phyloP scores from a whole-genome alignment of 208 protist species.

The Naegleria gruberi region DNA sequence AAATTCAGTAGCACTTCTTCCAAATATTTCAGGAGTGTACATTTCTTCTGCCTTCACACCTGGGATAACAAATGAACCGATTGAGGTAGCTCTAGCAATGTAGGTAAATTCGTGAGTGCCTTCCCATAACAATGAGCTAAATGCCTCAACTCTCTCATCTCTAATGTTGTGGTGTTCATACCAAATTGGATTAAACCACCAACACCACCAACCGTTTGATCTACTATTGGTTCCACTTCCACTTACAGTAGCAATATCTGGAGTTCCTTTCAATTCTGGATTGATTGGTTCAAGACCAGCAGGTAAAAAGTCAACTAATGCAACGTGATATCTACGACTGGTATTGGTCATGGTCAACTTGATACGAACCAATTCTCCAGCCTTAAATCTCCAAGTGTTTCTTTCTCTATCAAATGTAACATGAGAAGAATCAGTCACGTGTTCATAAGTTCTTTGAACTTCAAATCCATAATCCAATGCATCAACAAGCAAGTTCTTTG shows the following conservation, averaged over 20 bases:
- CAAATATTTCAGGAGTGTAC: slow-evolving; percentile 21
- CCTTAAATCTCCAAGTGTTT: not conserved
- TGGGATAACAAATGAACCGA: not conserved
- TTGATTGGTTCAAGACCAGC: not conserved
- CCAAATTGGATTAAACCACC: not conserved
- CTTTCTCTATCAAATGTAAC: not conserved
- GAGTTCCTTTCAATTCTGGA: not conserved
- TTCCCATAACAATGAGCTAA: not conserved
- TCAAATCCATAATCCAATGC: not conserved
- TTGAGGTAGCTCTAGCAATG: not conserved
- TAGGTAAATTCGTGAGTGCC: not conserved
- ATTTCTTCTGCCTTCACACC: slow-evolving; percentile 15
- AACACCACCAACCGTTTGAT: not conserved
- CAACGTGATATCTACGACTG: slow-evolving; percentile 3
- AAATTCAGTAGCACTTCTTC: not conserved
- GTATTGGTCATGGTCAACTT: not conserved
- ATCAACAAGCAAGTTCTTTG: not conserved
- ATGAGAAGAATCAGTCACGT: not conserved
- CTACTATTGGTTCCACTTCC: not conserved
- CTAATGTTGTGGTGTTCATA: slow-evolving; percentile 22
- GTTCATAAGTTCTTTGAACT: slow-evolving; percentile 18
- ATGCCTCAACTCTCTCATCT: slow-evolving; percentile 23
- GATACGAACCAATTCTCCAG: not conserved
- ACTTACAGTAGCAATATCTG: not conserved
- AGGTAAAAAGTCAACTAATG: not conserved